Conservation (phyloP, 768 basidiomycete genomes). For the Lentinula boryana region DNA sequence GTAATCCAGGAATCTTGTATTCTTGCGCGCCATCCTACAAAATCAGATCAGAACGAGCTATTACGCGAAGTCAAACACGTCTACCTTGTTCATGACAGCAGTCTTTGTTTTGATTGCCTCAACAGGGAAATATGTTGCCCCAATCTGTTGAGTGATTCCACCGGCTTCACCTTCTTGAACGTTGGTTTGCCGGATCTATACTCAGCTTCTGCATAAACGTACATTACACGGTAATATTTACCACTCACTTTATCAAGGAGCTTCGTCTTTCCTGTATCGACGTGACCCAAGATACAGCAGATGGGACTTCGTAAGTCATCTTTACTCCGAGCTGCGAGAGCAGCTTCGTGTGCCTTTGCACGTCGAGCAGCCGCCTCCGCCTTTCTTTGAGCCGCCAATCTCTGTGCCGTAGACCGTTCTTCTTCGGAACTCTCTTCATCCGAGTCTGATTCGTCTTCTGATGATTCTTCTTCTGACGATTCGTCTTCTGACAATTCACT, state of each 20-base stretch:
- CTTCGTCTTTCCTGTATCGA: slow-evolving; percentile 99
- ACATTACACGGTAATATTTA: slow-evolving; percentile 11
- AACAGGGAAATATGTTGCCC: slow-evolving; percentile 98
- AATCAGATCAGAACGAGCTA: not conserved
- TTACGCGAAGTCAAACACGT: slow-evolving; percentile 10
- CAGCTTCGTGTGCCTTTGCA: slow-evolving; percentile 75
- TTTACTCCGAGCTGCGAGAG: slow-evolving; percentile 79
- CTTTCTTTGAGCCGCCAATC: slow-evolving; percentile 64
- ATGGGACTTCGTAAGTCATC: slow-evolving; percentile 94
- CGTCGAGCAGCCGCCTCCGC: slow-evolving; percentile 79
- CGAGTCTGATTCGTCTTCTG: slow-evolving; percentile 43
- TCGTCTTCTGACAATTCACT: slow-evolving; percentile 38
- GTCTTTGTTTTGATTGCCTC: slow-evolving; percentile 94
- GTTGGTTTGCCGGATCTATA: slow-evolving; percentile 98
- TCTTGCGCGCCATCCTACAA: slow-evolving; percentile 71
- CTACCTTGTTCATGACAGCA: slow-evolving; percentile 81
- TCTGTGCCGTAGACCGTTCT: slow-evolving; percentile 63
- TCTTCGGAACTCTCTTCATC: slow-evolving; percentile 49
- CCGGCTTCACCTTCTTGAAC: slow-evolving; percentile 99
- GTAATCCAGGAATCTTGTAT: slow-evolving; percentile 94
- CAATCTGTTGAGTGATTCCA: slow-evolving; percentile 99
- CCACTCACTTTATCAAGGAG: slow-evolving; percentile 80
- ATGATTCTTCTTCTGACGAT: slow-evolving; percentile 43
- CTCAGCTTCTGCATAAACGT: not conserved
- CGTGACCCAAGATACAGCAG: slow-evolving; percentile 98